Conservation (phyloP, 371 early-diverging fungal genomes). For the Haplosporangium sp. region DNA sequence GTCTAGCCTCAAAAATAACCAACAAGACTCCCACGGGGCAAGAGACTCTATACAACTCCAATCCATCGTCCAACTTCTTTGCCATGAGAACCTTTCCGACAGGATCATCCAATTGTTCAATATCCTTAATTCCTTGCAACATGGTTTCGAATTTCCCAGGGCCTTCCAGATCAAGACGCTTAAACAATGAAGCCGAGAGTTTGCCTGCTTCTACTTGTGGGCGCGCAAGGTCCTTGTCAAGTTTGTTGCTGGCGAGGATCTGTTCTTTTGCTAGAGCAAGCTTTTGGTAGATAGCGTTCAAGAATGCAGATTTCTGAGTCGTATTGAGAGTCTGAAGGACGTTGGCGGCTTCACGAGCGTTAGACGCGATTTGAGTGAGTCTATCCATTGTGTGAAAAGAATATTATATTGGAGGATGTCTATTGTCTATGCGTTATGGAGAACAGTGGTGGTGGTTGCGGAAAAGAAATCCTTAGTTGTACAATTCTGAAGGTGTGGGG, state of each 20-base stretch:
- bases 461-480: no score
- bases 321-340: conserved; percentile 81
- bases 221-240: conserved; percentile 83
- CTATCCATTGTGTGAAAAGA: conserved; percentile 31
- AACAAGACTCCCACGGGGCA: conserved; percentile 95
- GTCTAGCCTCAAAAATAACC: conserved; percentile 97
- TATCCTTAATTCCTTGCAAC: conserved; percentile 90
- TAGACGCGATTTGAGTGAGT: conserved; percentile 71
- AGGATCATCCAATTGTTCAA: conserved; percentile 88
- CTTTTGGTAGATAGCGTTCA: conserved; percentile 79
- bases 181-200: conserved; percentile 83
- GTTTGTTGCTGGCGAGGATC: conserved; percentile 85
- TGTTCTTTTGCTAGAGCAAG: conserved; percentile 74
- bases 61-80: conserved; percentile 80
- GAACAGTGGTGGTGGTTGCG: no score
- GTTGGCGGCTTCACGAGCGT: conserved; percentile 86
- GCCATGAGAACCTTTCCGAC: conserved; percentile 86
- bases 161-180: conserved; percentile 92
- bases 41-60: conserved; percentile 89
- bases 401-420: background rate
- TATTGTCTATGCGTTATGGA: no score
- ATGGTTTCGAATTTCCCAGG: conserved; percentile 88
- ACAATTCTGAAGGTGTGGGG: no score
- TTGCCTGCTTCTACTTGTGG: conserved; percentile 80
- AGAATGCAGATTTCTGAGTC: conserved; percentile 82